Evolutionary conservation across 2,329 filamentous ascomycete genomes (phyloP), one percentile per base, ranked within the genome.

Genomic region (Leptographium flavum): DNA sequence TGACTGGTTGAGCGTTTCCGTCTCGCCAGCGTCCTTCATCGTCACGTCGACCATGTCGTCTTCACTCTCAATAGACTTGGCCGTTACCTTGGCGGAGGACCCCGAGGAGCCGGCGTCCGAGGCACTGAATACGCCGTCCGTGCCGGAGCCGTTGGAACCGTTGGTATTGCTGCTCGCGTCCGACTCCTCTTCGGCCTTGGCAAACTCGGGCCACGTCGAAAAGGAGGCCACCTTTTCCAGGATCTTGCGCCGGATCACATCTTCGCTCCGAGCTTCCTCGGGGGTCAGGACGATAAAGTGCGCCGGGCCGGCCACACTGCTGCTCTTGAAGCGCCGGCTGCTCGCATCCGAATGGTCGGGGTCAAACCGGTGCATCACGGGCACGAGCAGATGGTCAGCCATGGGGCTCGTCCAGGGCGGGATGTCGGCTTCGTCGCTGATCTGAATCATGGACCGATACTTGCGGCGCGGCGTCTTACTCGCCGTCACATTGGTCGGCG

Each of bases 21-120:
- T 52, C 47, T 71, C 66, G 15, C 57, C 57, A 3, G 67, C 65
- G 54, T 87, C 81, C 44, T 78, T 79, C 81, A 95, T 88, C 1
- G 83, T 84, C 15, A 98, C 80, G 57, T 95, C 85, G 6, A 96
- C 84, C 56, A 95, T 77, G 49, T 86, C 86, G 49, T 95, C 88
- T 59, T 95, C 90, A 10, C 87, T 84, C 58, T 88, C 81, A 2
- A 94, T 74, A 3, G 88, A 94, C 25, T 77, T 74, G 38, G 86
- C 81, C 47, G 81, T 75, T 39, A 94, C 71, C 56, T 82, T 83
- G 21, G 74, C 70, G 11, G 41, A 80, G 46, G 80, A 76, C 11
- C 83, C 67, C 19, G 86, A 73, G 38, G 81, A 72, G 54, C 90
- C 86, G 2, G 77, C 76, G 45, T 85, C 82, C 9, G 68, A 65